phyloP scores from a whole-genome alignment of 768 basidiomycete genomes.

The Calocybe indica region DNA sequence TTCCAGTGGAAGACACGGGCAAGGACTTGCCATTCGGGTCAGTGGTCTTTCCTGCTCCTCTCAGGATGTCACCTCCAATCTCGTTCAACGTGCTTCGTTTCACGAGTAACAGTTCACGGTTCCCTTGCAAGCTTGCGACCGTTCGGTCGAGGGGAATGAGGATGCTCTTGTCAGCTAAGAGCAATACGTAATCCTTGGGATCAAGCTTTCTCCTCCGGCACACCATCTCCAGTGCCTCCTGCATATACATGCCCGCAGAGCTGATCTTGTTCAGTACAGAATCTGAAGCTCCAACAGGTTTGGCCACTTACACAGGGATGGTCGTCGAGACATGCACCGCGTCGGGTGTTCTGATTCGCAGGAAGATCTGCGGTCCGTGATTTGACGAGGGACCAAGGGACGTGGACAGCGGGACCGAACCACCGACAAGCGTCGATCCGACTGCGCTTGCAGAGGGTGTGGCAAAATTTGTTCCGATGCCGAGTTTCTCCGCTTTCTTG shows the following conservation, averaged over 20 bases:
- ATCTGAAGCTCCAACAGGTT: background rate
- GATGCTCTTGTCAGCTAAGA: background rate
- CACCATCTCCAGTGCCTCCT: constrained; percentile 86
- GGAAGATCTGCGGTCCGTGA: constrained; percentile 77
- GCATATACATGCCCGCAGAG: constrained; percentile 93
- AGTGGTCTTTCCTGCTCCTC: constrained; percentile 63
- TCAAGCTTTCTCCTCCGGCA: constrained; percentile 67
- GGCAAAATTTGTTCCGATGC: constrained; percentile 6
- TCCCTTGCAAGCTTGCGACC: constrained; percentile 91
- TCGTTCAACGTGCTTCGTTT: constrained; percentile 71
- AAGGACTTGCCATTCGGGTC: constrained; percentile 81
- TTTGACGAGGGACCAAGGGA: constrained; percentile 65
- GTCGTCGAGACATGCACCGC: constrained; percentile 85
- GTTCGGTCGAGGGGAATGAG: constrained; percentile 81
- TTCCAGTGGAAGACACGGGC: background rate
- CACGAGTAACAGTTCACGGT: constrained; percentile 75
- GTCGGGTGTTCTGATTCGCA: constrained; percentile 80
- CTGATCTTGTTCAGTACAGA: constrained; percentile 25
- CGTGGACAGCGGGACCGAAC: constrained; percentile 51
- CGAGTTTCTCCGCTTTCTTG: constrained; percentile 48
- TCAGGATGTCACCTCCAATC: constrained; percentile 64
- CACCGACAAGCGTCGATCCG: constrained; percentile 35
- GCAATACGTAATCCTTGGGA: constrained; percentile 59
- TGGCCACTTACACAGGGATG: constrained; percentile 72
- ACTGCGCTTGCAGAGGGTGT: constrained; percentile 32